Base-by-base conservation (phyloP, 441 rosid genomes). In the Syzygium malaccense region DNA sequence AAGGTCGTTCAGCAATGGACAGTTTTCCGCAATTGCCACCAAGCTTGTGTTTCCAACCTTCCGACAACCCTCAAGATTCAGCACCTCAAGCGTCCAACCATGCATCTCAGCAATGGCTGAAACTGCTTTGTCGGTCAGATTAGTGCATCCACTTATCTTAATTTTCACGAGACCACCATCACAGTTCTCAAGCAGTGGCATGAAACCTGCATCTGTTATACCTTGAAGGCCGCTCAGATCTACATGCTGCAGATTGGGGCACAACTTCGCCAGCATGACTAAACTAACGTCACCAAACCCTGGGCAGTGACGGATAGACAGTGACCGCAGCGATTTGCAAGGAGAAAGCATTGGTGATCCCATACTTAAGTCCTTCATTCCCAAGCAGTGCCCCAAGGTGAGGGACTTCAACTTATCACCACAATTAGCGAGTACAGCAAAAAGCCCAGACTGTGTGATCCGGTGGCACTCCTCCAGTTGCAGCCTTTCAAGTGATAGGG, bases 1-100 rank as follows among this genome's bases (percentile, higher is more conserved):
- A 8, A 88, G 80, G 48, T 88, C 89, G 11, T 53, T 88, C 80
- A 88, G 80, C 55, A 85, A 66, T 30, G 56, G 87, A 66, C 89
- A 88, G 87, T 88, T 88, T 56, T 88, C 87, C 25, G 89, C 75
- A 64, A 88, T 88, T 32, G 79, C 86, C 28, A 51, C 80, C 86
- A 88, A 58, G 86, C 89, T 88, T 41, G 55, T 66, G 53, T 88
- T 71, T 33, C 89, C 79, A 51, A 88, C 41, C 48, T 49, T 84
- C 58, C 18, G 57, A 55, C 89, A 88, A 53, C 86, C 85, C 86
- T 88, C 87, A 17, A 88, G 89, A 66, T 62, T 88, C 10, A 84
- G 87, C 33, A 88, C 89, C 87, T 88, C 89, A 13, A 88, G 87
- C 12, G 80, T 85, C 87, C 89, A 88, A 23, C 89, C 89, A 64